phyloP scores from a whole-genome alignment of 2,329 filamentous ascomycete genomes.

The Ophiognomonia clavigignenti-juglandacearum region DNA sequence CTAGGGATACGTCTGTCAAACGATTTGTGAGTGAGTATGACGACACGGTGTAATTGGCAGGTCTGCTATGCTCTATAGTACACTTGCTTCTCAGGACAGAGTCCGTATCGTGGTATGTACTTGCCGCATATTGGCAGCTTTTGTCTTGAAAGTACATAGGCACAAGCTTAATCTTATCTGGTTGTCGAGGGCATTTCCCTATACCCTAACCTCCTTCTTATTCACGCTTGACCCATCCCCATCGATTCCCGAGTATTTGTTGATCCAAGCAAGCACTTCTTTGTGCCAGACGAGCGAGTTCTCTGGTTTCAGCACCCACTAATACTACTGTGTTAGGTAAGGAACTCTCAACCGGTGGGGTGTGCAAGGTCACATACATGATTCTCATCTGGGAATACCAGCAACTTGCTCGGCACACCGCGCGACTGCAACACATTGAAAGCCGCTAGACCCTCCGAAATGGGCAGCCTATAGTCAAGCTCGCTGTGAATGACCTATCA shows the following conservation, averaged over 20 bases:
- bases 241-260: slow-evolving; percentile 38
- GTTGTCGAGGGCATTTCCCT: too few species aligned
- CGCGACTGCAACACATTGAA: slow-evolving; percentile 69
- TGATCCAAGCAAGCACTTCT: slow-evolving; percentile 64
- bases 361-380: slow-evolving; percentile 33
- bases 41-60: too few species aligned
- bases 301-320: slow-evolving; percentile 62
- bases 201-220: neutral
- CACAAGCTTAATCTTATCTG: neutral
- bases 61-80: too few species aligned
- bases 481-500: slow-evolving; percentile 64
- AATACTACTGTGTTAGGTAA: neutral
- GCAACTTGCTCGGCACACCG: slow-evolving; percentile 62
- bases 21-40: too few species aligned
- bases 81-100: too few species aligned
- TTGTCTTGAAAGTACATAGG: neutral
- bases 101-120: too few species aligned
- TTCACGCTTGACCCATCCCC: neutral
- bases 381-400: slow-evolving; percentile 71
- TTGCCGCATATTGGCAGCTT: too few species aligned
- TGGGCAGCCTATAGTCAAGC: slow-evolving; percentile 55
- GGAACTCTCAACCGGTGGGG: too few species aligned
- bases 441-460: slow-evolving; percentile 54
- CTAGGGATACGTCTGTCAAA: too few species aligned
- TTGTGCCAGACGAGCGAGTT: slow-evolving; percentile 66